Evolutionary conservation across 371 early-diverging fungal genomes (phyloP).

Genomic region (Mortierella sp.): DNA sequence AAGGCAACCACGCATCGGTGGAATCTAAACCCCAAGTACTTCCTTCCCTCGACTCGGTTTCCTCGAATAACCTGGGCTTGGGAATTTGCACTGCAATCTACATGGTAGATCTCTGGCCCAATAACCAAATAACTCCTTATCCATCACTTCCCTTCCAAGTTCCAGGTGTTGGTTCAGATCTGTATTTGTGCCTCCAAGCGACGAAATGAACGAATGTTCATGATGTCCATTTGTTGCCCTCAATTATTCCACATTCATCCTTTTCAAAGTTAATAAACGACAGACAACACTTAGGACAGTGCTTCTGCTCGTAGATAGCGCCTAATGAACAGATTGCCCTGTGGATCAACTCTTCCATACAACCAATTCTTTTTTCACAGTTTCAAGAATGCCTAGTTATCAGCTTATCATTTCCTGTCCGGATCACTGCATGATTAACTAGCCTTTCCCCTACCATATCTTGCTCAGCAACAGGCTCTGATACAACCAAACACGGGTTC

Average conservation of each 20-base stretch:
- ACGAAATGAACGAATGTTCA: conserved; percentile 2
- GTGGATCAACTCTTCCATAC: conserved; percentile 1
- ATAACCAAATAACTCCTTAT: conserved; percentile 8
- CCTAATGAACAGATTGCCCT: background rate
- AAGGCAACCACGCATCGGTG: background rate
- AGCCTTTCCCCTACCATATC: background rate
- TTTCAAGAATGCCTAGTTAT: background rate
- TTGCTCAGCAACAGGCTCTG: conserved; percentile 7
- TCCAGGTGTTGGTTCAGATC: conserved; percentile 54
- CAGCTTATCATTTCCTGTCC: background rate
- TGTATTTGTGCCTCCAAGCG: conserved; percentile 26
- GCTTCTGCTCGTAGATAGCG: background rate
- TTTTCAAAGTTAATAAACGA: background rate
- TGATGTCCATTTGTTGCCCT: background rate
- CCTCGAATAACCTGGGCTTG: too few species aligned
- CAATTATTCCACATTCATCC: background rate
- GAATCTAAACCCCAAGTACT: background rate
- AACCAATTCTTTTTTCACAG: background rate
- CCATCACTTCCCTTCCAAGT: conserved; percentile 7
- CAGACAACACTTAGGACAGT: background rate
- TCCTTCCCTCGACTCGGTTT: background rate
- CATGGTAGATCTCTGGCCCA: background rate
- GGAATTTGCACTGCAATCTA: background rate
- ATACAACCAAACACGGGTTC: background rate
- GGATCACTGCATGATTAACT: background rate